Evolutionary conservation across 345 rosid genomes (phyloP), one percentile per base, ranked within the genome.

Genomic region (Nephelium lappaceum): DNA sequence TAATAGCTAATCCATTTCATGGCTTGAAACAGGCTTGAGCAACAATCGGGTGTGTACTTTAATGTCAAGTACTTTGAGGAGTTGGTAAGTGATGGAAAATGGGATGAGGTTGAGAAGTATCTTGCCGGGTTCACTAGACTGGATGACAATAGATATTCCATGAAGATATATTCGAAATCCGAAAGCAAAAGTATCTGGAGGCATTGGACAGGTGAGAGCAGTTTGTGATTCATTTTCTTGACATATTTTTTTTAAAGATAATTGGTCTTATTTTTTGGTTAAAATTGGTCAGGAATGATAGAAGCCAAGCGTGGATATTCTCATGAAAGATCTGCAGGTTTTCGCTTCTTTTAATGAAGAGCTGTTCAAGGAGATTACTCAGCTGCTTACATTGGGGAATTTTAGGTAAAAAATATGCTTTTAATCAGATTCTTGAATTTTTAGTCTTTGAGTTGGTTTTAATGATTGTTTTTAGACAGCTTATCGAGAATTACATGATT

Each of bases 161-260:
- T 74, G 83, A 87, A 87, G 80, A 78, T 76, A 4, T 85, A 68
- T 74, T 87, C 8, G 88, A 87, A 77, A 81, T 87, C 43, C 78
- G 88, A 53, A 85, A 87, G 69, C 88, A 83, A 42, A 87, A 77
- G 51, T 87, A 80, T 72, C 79, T 87, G 0, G 90, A 87, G 82
- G 85, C 90, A 3, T 76, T 87, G 69, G 84, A 87, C 75, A 80
- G 78, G 90, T 87, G 75, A 45, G 36, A 81, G 81, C 19, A 19
- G 3, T 53, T 53, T 15, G 42, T 62, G 67, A 51, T 41, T 69
- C 47, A 71, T 60, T 53, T 51, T 53, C 58, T 53, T 53, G 58
- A n/a, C n/a, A n/a, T n/a, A 21, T 64, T 71, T 36, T 58, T 14
- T 11, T 47, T 5, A 1, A 51, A 39, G 25, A 67, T n/a, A 41